Evolutionary conservation across 1,284 basidiomycete species (phyloP), one percentile per base, ranked within the genome.

Genomic region (Leccinum fallax): DNA sequence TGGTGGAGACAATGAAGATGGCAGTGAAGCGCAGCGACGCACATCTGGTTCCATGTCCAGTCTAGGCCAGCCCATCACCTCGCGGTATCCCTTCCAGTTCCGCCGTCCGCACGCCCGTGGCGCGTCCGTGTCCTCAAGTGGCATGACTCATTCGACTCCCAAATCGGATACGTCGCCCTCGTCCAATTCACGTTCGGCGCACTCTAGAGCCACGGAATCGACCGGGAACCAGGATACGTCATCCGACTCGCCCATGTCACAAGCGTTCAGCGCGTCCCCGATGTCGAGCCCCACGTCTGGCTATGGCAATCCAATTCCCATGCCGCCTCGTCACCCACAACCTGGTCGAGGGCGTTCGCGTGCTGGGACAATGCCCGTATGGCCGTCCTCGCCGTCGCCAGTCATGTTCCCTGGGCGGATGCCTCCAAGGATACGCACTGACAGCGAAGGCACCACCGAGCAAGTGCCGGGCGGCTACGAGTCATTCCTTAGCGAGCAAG

Each of bases 31-130:
- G 4, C 79, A 79, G 4, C 86, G 85, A 43, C 82, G 86, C 32
- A 87, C 84, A 1, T 90, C 89, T 4, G 88, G 84, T n/a, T 92
- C 90, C 5, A 85, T 93, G 84, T 92, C 90, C 5, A 89, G 87
- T 66, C 81, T 93, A 6, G 91, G 90, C 2, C 86, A 88, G n/a
- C 90, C 89, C 1, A 79, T 93, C 57, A 73, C 76, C n/a, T 85
- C 87, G 5, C 82, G 88, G 1, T 90, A 89, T 71, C 90, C 88
- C 4, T 90, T 91, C 81, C 80, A 84, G 61, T 84, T 85, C 76
- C 83, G 86, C 26, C 80, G 81, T 9, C 85, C 85, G 21, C 71
- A 72, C 28, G 69, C 74, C 9, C 80, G 84, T 26, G 80, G 81
- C 0, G 76, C 77, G 13, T 83, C 77, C 69, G 66, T 69, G 54